Percentiles rank a stretch among this genome's conserved stretches.
Conservation (phyloP, 1,139 yeast species). For the Scheffersomyces quercinus region DNA sequence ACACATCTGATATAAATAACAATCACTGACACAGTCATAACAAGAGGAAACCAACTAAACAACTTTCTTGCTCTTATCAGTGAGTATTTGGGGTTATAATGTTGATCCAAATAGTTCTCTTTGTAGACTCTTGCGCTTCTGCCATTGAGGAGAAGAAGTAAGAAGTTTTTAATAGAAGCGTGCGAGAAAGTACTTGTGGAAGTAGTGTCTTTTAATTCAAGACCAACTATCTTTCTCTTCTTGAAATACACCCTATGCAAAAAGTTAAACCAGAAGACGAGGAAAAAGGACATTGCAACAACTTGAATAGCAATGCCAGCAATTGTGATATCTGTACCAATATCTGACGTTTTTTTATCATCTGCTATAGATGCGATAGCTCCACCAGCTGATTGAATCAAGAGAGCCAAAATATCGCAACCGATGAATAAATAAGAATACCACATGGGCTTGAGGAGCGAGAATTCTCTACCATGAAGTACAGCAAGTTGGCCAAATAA, state of each 20-base stretch:
- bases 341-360: conserved; percentile 30
- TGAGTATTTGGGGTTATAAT: conserved; percentile 41
- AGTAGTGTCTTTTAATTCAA: conserved; percentile 9
- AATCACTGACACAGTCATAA: conserved; percentile 53
- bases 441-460: conserved; percentile 70
- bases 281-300: conserved; percentile 65
- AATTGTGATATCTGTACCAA: conserved; percentile 76
- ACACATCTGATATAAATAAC: conserved; percentile 71
- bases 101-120: conserved; percentile 25
- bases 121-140: conserved; percentile 24
- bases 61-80: conserved; percentile 40
- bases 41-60: conserved; percentile 53
- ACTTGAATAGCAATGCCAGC: conserved; percentile 85
- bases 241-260: conserved; percentile 45
- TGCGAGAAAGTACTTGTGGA: conserved; percentile 18
- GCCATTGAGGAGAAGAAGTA: conserved; percentile 31
- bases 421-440: conserved; percentile 70
- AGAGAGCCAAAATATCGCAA: conserved; percentile 66
- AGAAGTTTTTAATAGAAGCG: conserved; percentile 25
- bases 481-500: conserved; percentile 72
- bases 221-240: neutral
- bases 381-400: conserved; percentile 84
- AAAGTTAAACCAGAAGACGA: conserved; percentile 57
- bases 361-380: conserved; percentile 68
- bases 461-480: conserved; percentile 63